These are phyloP conservation scores for Yamagishiella unicocca DNA, from an alignment of 139 green algal species.

Conservation along the genomic window DNA sequence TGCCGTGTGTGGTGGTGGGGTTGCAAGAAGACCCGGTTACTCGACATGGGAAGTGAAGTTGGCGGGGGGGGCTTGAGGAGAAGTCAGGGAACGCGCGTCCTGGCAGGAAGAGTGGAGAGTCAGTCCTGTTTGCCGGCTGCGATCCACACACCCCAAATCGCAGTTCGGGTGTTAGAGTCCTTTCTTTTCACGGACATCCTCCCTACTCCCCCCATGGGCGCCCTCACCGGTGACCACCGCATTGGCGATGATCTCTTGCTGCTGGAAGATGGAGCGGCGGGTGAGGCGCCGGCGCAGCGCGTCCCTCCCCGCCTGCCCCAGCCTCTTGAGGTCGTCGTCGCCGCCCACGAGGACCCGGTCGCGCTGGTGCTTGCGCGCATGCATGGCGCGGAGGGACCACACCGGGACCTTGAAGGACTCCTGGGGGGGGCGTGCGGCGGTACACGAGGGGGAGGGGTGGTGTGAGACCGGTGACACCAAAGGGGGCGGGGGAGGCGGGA, in stretches of 20 bases:
- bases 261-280: constrained; percentile 43
- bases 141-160: too few species aligned
- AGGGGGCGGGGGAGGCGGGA: neutral
- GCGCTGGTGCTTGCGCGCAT: constrained; percentile 42
- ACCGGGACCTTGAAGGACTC: constrained; percentile 46
- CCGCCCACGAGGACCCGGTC: neutral
- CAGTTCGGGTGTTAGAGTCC: too few species aligned
- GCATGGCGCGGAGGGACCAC: constrained; percentile 53
- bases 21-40: too few species aligned
- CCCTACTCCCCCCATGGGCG: neutral
- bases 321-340: constrained; percentile 15
- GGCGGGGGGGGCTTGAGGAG: too few species aligned
- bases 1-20: neutral
- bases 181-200: neutral
- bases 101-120: too few species aligned
- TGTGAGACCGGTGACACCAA: neutral
- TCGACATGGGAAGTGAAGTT: too few species aligned
- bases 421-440: neutral
- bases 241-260: constrained; percentile 53
- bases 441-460: neutral
- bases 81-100: too few species aligned
- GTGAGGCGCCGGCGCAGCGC: constrained; percentile 33
- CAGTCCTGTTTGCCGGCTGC: too few species aligned
- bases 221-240: constrained; percentile 29
- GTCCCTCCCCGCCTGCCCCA: constrained; percentile 33